Evolutionary conservation across 1,284 basidiomycete species (phyloP), one percentile per base, ranked within the genome.

Genomic region (Pseudomicrostroma phylloplanum): DNA sequence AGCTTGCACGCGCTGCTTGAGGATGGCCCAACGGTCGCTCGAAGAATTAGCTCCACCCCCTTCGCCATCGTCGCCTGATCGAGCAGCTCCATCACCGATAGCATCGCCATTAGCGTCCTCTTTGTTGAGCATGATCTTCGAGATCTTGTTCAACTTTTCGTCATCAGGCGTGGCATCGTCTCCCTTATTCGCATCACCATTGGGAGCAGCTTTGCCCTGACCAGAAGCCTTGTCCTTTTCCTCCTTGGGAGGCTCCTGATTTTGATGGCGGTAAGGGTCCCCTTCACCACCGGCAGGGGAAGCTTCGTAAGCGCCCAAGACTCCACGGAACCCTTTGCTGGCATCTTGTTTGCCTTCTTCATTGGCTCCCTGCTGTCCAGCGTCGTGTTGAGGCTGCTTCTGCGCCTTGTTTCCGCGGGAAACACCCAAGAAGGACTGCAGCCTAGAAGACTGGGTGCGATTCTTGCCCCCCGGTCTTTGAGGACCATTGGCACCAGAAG

Each of bases 1-100:
- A 8, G 42, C 56, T 21, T 55, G 36, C n/a, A 61, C 39, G 2
- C 59, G 40, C 26, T 62, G 55, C n/a, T 53, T 51, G n/a, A 62
- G 56, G 12, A 55, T 23, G 23, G 42, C 56, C 61, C 61, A 62
- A 8, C 46, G 40, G 6, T 43, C 61, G 11, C 13, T 43, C 15
- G n/a, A 25, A n/a, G 23, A 12, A 30, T 2, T 15, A 6, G 55
- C 25, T 15, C 56, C 26, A n/a, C 21, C 15, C 2, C 26, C 40
- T 13, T 42, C 51, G 21, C 7, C 17, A 13, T 55, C 55, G 9
- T 60, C 55, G 23, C 30, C 48, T 9, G 25, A 53, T 13, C 54
- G 26, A 30, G 19, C 41, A 25, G 26, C 41, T 30, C 51, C 51
- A 25, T 17, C 51, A 19, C 39, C 40, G 13, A 7, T 49, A 9